Percentiles rank a stretch among this genome's conserved stretches.
Conservation (phyloP, 495 filamentous ascomycete genomes). For the Neohortaea acidophila region DNA sequence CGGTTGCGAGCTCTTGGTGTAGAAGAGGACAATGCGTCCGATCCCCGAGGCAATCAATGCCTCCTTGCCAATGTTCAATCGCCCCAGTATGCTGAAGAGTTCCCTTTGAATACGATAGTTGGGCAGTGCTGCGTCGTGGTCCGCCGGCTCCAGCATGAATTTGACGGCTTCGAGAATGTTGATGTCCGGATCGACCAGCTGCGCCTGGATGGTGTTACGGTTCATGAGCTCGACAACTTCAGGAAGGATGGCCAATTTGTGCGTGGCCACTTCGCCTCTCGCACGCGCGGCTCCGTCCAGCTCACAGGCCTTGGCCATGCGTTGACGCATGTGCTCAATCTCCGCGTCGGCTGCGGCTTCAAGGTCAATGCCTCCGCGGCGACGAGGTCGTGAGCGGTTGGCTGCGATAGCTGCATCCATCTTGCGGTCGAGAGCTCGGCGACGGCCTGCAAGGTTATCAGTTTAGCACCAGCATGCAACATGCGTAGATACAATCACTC, state of each 20-base stretch:
- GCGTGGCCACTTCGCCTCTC: constrained; percentile 60
- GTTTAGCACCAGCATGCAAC: constrained; percentile 10
- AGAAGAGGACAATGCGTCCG: constrained; percentile 90
- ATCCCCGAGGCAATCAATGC: constrained; percentile 78
- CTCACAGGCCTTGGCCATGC: constrained; percentile 85
- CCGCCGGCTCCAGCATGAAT: constrained; percentile 89
- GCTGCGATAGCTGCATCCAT: constrained; percentile 73
- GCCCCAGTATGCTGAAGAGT: constrained; percentile 63
- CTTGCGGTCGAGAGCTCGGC: constrained; percentile 62
- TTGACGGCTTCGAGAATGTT: constrained; percentile 88
- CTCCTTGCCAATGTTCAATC: constrained; percentile 79
- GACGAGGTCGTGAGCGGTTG: constrained; percentile 59
- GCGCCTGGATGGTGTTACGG: constrained; percentile 65
- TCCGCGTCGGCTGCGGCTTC: constrained; percentile 78
- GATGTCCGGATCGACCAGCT: constrained; percentile 80
- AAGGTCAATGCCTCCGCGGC: constrained; percentile 50
- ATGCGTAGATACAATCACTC: constrained; percentile 12
- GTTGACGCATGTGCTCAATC: constrained; percentile 71
- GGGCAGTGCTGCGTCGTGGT: constrained; percentile 73
- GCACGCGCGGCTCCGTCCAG: constrained; percentile 68
- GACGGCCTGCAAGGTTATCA: constrained; percentile 36
- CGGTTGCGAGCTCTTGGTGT: constrained; percentile 82
- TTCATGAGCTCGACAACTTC: constrained; percentile 80
- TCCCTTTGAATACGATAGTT: constrained; percentile 96
- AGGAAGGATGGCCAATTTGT: constrained; percentile 89